These are phyloP conservation scores for Backusella parvicylindrica DNA, from an alignment of 192 early-diverging fungal genomes.

Conservation along the genomic window DNA sequence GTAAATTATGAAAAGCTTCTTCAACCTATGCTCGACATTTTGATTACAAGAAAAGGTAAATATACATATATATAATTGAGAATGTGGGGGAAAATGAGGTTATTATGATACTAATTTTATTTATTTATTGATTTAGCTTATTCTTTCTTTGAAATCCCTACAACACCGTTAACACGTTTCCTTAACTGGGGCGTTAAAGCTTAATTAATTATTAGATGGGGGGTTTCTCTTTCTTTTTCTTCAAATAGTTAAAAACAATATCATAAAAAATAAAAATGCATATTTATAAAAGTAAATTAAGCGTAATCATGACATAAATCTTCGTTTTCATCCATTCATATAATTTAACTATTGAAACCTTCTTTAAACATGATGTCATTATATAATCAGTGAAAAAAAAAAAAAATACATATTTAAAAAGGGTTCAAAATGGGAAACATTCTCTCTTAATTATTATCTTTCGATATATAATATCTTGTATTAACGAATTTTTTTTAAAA, in stretches of 20 bases:
- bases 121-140: slow-evolving; percentile 13
- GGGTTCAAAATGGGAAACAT: neutral
- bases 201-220: neutral
- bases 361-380: neutral
- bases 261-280: neutral
- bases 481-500: too few relatives aligned
- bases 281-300: neutral
- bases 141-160: slow-evolving; percentile 25
- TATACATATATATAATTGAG: neutral
- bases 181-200: neutral
- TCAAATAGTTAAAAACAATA: neutral
- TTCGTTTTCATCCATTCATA: neutral
- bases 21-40: slow-evolving; percentile 17
- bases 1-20: slow-evolving; percentile 21
- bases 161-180: slow-evolving; percentile 19
- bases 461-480: too few relatives aligned
- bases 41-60: slow-evolving; percentile 23
- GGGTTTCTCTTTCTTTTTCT: neutral
- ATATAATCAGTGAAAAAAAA: neutral
- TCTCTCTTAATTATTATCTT: too few relatives aligned
- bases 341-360: neutral
- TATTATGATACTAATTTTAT: neutral
- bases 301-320: neutral
- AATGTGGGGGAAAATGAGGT: neutral
- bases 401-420: neutral